Base-by-base conservation (phyloP, 2,329 filamentous ascomycete species). In the Xylaria sp. region DNA sequence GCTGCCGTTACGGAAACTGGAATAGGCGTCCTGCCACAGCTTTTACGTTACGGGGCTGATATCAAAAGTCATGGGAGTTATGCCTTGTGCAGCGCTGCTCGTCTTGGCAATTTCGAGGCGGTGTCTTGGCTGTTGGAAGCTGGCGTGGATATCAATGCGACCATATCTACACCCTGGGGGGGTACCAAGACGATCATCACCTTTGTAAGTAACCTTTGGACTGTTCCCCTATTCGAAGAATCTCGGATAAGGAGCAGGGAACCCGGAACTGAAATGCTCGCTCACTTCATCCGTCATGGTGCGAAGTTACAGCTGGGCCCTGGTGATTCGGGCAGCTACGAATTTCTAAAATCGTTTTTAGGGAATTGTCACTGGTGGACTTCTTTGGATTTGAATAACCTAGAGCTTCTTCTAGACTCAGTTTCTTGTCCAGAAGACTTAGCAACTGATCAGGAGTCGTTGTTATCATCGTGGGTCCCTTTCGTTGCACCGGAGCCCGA, bases 81-180 rank as follows among this genome's bases (percentile, higher is more conserved):
- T 3, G 37, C 38, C 9, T 23, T 54, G 10, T 54, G 51, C 10
- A 41, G 17, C 9, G 51, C 51, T 33, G 51, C 51, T 43, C n/a
- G 37, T 33, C n/a, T 33, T 3, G 17, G 43, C 7, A 54, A 54
- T 33, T 43, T 54, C 10, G 37, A 54, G 6, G 51, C 51, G 10
- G 51, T 43, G 10, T 54, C 51, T 2, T 54, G 51, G 51, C 51
- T 54, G 10, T 23, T 54, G 38, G n/a, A 43, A 6, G 25, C 25
- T 23, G 51, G 38, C 25, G 51, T 43, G 23, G 38, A 54, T 23
- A 23, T 54, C 4, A 54, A 54, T 43, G 17, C 51, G 8, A 9
- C 29, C 19, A 19, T 41, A 41, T 31, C 13, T 10, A 37, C 48
- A 13, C 5, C 7, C 48, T 15, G 17, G 15, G 47, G 17, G 15